Evolutionary conservation across 495 filamentous ascomycete genomes (phyloP).

Genomic region (Talaromyces ruber): DNA sequence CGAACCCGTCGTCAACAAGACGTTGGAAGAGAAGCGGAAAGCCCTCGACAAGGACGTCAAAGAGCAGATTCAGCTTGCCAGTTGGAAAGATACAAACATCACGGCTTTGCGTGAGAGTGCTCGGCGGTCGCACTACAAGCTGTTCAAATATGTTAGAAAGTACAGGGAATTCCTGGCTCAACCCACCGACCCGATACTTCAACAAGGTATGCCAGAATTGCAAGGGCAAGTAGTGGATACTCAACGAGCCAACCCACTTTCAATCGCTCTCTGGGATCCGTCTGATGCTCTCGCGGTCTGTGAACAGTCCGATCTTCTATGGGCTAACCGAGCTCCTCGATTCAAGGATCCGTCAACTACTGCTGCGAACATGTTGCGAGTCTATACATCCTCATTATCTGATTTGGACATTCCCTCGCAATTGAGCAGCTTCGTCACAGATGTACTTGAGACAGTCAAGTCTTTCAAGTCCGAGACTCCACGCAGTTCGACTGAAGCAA

Average conservation of each 20-base stretch:
- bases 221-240: constrained; percentile 13
- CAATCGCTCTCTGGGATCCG: neutral
- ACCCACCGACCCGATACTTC: constrained; percentile 54
- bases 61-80: constrained; percentile 77
- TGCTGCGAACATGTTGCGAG: constrained; percentile 50
- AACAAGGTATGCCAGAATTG: constrained; percentile 55
- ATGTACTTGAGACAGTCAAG: constrained; percentile 57
- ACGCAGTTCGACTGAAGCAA: constrained; percentile 65
- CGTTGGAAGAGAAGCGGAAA: constrained; percentile 51
- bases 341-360: constrained; percentile 62
- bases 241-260: neutral
- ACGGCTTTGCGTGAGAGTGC: constrained; percentile 80
- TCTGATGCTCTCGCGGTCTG: constrained; percentile 46
- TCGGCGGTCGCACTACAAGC: constrained; percentile 77
- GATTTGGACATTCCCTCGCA: constrained; percentile 49
- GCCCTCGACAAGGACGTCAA: constrained; percentile 78
- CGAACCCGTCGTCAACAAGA: constrained; percentile 50
- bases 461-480: constrained; percentile 78
- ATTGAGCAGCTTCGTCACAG: constrained; percentile 56
- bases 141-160: constrained; percentile 85
- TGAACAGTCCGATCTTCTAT: constrained; percentile 38
- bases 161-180: constrained; percentile 70
- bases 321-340: constrained; percentile 54
- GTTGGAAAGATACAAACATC: constrained; percentile 97
- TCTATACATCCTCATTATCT: constrained; percentile 41